Evolutionary conservation across 768 basidiomycete genomes (phyloP).

Genomic region (Hebeloma cylindrosporum): DNA sequence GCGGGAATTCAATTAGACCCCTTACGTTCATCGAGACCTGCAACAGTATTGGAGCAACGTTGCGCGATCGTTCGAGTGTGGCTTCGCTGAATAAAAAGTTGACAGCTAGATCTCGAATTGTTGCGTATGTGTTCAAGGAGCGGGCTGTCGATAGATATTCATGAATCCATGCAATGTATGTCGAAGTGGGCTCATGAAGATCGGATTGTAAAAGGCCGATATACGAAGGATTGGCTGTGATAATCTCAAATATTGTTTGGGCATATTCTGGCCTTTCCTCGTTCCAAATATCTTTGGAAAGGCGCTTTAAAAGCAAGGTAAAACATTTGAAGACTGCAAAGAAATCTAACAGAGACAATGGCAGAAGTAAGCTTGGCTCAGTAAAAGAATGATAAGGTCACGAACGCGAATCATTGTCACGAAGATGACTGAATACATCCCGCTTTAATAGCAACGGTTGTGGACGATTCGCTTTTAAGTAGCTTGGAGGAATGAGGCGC

Average conservation of each 20-base stretch:
- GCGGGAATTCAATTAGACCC: conserved; percentile 5
- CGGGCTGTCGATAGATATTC: conserved; percentile 61
- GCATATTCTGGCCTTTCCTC: conserved; percentile 73
- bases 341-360: conserved; percentile 48
- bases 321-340: conserved; percentile 56
- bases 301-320: conserved; percentile 56
- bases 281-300: conserved; percentile 61
- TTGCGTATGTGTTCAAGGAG: conserved; percentile 48
- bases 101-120: conserved; percentile 69
- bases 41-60: conserved; percentile 60
- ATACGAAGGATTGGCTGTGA: conserved; percentile 75
- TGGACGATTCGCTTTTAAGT: conserved; percentile 31
- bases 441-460: conserved; percentile 47
- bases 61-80: conserved; percentile 72
- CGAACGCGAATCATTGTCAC: conserved; percentile 18
- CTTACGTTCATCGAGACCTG: conserved; percentile 63
- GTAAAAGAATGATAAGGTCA: conserved; percentile 43
- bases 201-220: conserved; percentile 41
- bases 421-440: conserved; percentile 53
- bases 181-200: conserved; percentile 35
- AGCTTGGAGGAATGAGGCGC: conserved; percentile 52
- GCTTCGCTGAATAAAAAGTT: conserved; percentile 79
- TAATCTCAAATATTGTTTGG: conserved; percentile 74
- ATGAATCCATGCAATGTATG: conserved; percentile 64
- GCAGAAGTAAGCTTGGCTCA: background rate